A percentile compares a stretch with the other conserved stretches of the same genome.
These are phyloP conservation scores for Spatholobus suberectus DNA, from an alignment of 306 rosid genomes.

Conservation along the genomic window DNA sequence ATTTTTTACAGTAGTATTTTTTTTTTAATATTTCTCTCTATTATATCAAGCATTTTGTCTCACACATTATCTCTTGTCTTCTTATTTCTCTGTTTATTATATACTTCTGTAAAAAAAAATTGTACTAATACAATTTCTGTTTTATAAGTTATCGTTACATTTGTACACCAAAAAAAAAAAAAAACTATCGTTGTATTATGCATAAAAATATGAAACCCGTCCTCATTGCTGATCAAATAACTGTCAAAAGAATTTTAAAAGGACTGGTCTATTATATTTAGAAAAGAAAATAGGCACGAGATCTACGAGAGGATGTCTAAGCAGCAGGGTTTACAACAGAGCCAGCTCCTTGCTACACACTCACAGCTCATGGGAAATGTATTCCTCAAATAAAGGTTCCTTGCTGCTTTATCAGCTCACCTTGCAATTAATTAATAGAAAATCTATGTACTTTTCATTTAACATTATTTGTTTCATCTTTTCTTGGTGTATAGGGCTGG, in stretches of 20 bases:
- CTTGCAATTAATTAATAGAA: background rate
- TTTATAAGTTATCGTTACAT: too few species aligned
- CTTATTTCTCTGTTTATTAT: too few species aligned
- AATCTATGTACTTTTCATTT: conserved; percentile 20
- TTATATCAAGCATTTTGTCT: too few species aligned
- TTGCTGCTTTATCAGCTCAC: conserved; percentile 28
- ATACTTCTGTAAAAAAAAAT: too few species aligned
- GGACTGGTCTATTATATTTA: background rate
- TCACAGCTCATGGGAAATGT: conserved; percentile 46
- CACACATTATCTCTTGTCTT: too few species aligned
- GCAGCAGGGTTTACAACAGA: conserved; percentile 45
- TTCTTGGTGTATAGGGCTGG: conserved; percentile 34
- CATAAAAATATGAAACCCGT: background rate
- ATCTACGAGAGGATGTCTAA: conserved; percentile 35
- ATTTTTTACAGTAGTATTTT: too few species aligned
- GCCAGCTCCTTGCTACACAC: conserved; percentile 62
- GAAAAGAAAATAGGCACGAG: conserved; percentile 43
- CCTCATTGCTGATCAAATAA: background rate
- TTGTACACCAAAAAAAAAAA: too few species aligned
- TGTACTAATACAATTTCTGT: too few species aligned
- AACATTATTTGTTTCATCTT: background rate
- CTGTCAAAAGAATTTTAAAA: conserved; percentile 4
- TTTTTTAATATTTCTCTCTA: too few species aligned
- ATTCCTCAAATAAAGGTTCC: conserved; percentile 9
- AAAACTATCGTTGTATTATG: background rate